These are phyloP conservation scores for Salvia hispanica DNA, from an alignment of 257 asterid genomes.

Conservation along the genomic window DNA sequence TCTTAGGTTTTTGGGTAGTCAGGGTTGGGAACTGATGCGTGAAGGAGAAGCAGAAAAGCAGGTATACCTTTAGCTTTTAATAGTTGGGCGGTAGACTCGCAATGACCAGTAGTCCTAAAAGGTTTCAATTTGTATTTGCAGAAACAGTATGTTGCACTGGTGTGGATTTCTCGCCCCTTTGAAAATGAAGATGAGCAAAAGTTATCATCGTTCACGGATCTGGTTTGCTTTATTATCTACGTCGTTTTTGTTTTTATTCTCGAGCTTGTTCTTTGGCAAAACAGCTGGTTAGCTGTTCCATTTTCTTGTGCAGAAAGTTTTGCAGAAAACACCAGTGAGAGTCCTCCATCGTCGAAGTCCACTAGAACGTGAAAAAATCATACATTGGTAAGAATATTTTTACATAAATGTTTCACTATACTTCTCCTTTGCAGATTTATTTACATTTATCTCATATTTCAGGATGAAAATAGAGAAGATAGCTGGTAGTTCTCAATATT, in stretches of 20 bases:
- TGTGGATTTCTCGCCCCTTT: slow-evolving; percentile 84
- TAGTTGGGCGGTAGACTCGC: background rate
- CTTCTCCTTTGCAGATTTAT: slow-evolving; percentile 18
- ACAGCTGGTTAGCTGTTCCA: slow-evolving; percentile 6
- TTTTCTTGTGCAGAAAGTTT: slow-evolving; percentile 57
- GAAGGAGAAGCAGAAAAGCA: slow-evolving; percentile 99
- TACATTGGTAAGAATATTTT: slow-evolving; percentile 69
- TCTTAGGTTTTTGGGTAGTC: slow-evolving; percentile 72
- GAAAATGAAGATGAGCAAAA: slow-evolving; percentile 51
- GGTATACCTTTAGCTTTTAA: slow-evolving; percentile 44
- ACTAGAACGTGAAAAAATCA: slow-evolving; percentile 70
- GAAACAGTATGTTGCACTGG: slow-evolving; percentile 92
- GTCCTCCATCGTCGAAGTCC: slow-evolving; percentile 99
- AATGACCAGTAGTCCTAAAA: slow-evolving; percentile 24
- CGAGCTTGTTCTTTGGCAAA: slow-evolving; percentile 3
- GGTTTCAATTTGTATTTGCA: slow-evolving; percentile 37
- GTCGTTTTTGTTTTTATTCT: slow-evolving; percentile 5
- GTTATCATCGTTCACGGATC: slow-evolving; percentile 57
- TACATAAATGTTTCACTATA: slow-evolving; percentile 14
- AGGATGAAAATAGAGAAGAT: slow-evolving; percentile 83
- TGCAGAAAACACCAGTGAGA: slow-evolving; percentile 94
- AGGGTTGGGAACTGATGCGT: slow-evolving; percentile 93
- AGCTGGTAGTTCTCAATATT: slow-evolving; percentile 70
- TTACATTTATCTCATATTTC: slow-evolving; percentile 37
- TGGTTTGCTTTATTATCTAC: slow-evolving; percentile 42